Evolutionary conservation across 2,329 filamentous ascomycete genomes (phyloP), one percentile per base, ranked within the genome.

Genomic region (Ophiostoma angusticollis): DNA sequence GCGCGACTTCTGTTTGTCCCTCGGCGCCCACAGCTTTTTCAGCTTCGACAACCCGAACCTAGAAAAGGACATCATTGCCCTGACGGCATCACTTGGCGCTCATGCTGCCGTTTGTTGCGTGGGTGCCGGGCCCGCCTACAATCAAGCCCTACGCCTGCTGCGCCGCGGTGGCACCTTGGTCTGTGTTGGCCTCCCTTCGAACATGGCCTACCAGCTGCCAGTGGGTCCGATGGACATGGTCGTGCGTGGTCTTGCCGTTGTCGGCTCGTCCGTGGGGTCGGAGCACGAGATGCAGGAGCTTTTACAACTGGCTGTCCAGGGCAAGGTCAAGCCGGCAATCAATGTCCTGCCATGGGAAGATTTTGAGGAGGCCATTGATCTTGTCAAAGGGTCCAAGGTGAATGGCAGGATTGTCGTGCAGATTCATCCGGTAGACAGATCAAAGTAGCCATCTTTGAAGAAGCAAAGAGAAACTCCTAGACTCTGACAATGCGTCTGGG

Each of bases 251-350:
- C 25, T 42, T 9, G 13, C 4, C 17, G 30, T 42, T 5, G 17
- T 42, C 14, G 40, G 40, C 6, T 42, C 40, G 17, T 36, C 40
- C 5, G 40, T 42, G 11, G 40, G 40, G 3, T 38, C 21, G 6
- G 35, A 38, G 12, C 9, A 9, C 3, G 40, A 42, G 35, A 9
- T 42, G 35, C 40, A 42, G 23, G 28, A 30, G 28, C n/a, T 16
- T 29, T 14, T 29, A 7, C 25, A 37, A 17, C 27, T 41, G n/a
- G 39, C 34, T 8, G 22, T 21, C 9, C 5, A 28, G 6, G 39
- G 39, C 6, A 27, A 37, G 13, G 25, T 41, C 4, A 25, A 31
- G 11, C 33, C 39, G 6, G 24, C 21, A n/a, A 31, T 41, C 16
- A 24, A 33, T 6, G 39, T 41, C 16, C 14, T 41, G 11, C 39